Conservation (phyloP, 116 monocot species). For the Cymodocea nodosa region DNA sequence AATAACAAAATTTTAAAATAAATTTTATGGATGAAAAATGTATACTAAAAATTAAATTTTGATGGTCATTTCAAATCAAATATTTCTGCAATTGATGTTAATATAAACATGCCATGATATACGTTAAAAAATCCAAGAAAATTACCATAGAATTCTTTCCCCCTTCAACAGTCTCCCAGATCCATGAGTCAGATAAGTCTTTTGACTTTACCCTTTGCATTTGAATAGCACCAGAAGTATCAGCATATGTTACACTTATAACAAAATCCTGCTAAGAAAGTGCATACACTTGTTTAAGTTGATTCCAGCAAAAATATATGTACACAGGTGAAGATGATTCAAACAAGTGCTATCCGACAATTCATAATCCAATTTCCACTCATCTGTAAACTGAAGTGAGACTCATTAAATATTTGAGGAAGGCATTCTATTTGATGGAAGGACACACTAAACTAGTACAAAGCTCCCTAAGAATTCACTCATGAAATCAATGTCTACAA, state of each 20-base stretch:
- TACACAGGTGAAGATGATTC: not conserved
- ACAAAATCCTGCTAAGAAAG: conserved; percentile 18
- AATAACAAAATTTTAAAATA: not conserved
- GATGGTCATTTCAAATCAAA: not conserved
- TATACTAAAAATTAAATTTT: not conserved
- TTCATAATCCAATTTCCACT: not conserved
- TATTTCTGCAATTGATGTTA: not conserved
- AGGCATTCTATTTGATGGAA: too few species aligned
- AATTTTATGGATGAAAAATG: too few species aligned
- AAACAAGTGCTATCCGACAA: not conserved
- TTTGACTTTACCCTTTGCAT: conserved; percentile 18
- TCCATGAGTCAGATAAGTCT: conserved; percentile 40
- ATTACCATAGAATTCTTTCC: conserved; percentile 12
- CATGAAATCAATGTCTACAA: too few species aligned
- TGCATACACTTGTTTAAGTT: not conserved
- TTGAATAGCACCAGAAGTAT: conserved; percentile 29
- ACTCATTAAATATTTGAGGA: too few species aligned
- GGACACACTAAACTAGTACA: too few species aligned
- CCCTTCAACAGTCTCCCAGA: conserved; percentile 11
- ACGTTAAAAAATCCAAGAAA: not conserved
- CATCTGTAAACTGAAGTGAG: too few species aligned
- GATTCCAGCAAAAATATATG: not conserved
- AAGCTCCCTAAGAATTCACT: too few species aligned
- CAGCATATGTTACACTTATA: conserved; percentile 23
- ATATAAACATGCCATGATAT: not conserved